A percentile compares a stretch with the other conserved stretches of the same genome.
These are phyloP conservation scores for Hortiboletus rubellus DNA, from an alignment of 1,284 basidiomycete species.

Conservation along the genomic window DNA sequence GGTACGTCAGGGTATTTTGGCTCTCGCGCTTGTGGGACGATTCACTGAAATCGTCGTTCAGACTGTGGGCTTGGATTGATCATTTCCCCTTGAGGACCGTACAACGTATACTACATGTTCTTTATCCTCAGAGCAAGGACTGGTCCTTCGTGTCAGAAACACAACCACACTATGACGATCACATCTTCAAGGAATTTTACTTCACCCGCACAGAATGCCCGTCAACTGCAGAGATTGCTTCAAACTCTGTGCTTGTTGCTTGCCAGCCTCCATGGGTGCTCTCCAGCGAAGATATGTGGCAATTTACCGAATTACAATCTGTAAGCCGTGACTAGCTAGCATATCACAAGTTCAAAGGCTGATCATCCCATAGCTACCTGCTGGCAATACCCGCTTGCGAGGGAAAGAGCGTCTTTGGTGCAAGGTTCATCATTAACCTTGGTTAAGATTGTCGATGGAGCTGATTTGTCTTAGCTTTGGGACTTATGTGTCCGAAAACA, in stretches of 20 bases:
- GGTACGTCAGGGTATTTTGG: slow-evolving; percentile 19
- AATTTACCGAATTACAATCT: slow-evolving; percentile 37
- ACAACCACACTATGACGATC: slow-evolving; percentile 35
- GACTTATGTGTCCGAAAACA: slow-evolving; percentile 43
- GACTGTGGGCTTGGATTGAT: slow-evolving; percentile 42
- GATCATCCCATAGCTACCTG: slow-evolving; percentile 27
- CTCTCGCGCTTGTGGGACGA: background rate
- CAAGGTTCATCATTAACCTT: slow-evolving; percentile 37
- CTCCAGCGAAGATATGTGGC: slow-evolving; percentile 40
- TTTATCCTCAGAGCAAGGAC: slow-evolving; percentile 37
- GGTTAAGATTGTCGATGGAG: background rate
- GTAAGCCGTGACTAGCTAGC: slow-evolving; percentile 27
- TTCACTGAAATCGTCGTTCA: slow-evolving; percentile 18
- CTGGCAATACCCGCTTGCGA: slow-evolving; percentile 28
- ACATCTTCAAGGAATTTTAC: slow-evolving; percentile 38
- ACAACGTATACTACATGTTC: slow-evolving; percentile 44
- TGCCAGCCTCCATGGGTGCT: slow-evolving; percentile 53
- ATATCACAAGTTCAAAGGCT: background rate
- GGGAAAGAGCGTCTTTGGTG: slow-evolving; percentile 46
- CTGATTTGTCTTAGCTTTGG: slow-evolving; percentile 40
- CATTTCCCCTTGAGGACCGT: slow-evolving; percentile 44
- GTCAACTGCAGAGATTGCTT: slow-evolving; percentile 25
- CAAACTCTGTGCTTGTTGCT: slow-evolving; percentile 40
- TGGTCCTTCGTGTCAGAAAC: slow-evolving; percentile 35
- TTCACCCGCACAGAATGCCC: slow-evolving; percentile 35